Base-by-base conservation (phyloP, 192 early-diverging fungal species). In the Podila horticola region DNA sequence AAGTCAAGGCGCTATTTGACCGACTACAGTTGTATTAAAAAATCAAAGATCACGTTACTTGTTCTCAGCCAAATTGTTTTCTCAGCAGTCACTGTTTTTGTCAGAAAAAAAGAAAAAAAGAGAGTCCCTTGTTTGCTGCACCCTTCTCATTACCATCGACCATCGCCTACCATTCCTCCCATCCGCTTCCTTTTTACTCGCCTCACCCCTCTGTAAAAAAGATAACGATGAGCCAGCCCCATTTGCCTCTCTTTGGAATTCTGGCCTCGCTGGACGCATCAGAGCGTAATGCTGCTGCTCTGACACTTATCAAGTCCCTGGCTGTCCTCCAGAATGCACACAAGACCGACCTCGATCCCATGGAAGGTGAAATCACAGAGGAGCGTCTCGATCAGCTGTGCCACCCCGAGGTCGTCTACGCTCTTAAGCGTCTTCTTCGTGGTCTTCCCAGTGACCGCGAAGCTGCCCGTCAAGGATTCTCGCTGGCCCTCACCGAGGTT, bases 401-500 rank as follows among this genome's bases (percentile, higher is more conserved):
- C 75, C 90, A 93, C 19, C 88, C 89, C 50, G 96, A 97, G 69
- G 92, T 98, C 20, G 79, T 92, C 10, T 99, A 99, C 72, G 94
- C 92, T 0, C 74, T 97, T 15, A 91, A 91, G 77, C 92, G 98
- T 67, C 87, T 99, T 55, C 84, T 98, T 62, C 86, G 94, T 72
- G 98, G 98, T 66, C 85, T 99, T 51, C 89, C 95, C 29, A 94
- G 92, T 58, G 89, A 93, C 12, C 89, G 96, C 48, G 91, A 95
- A 58, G 96, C 92, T 22, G 97, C 98, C 17, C 87, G 98, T 55
- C 97, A 98, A 67, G 98, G 98, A 9, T 99, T 97, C 84, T 90
- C 97, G 20, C 86, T 98, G n/a, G 95, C 95, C 11, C 88, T 99
- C 55, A 93, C 95, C 4, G 97, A 98, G 90, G 82, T 92, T n/a